Evolutionary conservation across 108 stramenopile species (phyloP).

Genomic region (Nannochloropsis gaditana): DNA sequence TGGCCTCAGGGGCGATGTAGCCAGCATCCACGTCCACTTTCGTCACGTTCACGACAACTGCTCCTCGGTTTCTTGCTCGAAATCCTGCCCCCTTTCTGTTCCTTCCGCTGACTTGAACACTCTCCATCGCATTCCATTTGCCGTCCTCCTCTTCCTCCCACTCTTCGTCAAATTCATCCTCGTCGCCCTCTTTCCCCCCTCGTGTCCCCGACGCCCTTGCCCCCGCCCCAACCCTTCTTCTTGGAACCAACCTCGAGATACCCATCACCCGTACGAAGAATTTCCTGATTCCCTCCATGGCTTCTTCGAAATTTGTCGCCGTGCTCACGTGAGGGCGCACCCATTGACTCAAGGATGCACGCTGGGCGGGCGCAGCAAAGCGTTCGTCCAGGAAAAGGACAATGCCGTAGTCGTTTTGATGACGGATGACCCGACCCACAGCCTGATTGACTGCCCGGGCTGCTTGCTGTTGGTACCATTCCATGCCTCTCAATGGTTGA

Average conservation of each 20-base stretch:
- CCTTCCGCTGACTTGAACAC: background rate
- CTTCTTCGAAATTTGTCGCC: constrained; percentile 28
- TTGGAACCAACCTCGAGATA: background rate
- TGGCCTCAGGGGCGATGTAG: background rate
- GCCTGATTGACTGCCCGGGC: constrained; percentile 96
- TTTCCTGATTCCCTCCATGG: background rate
- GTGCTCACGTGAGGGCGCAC: constrained; percentile 38
- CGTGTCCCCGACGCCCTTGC: background rate
- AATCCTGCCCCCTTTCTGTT: background rate
- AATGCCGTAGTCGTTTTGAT: constrained; percentile 87
- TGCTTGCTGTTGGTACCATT: constrained; percentile 96
- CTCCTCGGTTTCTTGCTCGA: background rate
- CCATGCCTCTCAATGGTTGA: constrained; percentile 58
- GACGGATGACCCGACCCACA: constrained; percentile 95
- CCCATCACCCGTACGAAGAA: background rate
- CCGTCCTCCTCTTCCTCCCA: background rate
- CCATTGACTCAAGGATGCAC: constrained; percentile 27
- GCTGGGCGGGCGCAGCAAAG: constrained; percentile 45
- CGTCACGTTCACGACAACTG: background rate
- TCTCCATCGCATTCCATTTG: background rate
- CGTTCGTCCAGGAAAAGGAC: constrained; percentile 87
- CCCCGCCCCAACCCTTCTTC: background rate
- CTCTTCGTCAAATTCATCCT: background rate
- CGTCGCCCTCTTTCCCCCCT: background rate
- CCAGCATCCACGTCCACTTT: background rate